Percentiles rank a stretch among this genome's conserved stretches.
Conservation (phyloP, 305 asterid species). For the Fraxinus baroniana region DNA sequence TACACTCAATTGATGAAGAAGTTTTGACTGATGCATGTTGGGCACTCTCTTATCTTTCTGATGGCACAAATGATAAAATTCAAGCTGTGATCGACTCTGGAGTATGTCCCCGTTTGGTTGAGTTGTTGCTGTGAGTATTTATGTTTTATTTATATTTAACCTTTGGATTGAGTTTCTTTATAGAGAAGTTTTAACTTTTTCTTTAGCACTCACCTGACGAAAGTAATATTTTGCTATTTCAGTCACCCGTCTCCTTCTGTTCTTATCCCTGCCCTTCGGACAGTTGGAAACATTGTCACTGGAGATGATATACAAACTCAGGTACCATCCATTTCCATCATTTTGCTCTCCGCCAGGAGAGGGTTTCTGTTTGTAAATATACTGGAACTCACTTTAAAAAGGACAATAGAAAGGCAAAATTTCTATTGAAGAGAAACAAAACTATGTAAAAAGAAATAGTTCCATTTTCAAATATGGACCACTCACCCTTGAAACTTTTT, state of each 20-base stretch:
- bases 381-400: not conserved
- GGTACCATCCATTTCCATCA: conserved; percentile 35
- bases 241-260: conserved; percentile 89
- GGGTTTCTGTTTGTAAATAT: not conserved
- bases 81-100: conserved; percentile 92
- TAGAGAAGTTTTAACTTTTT: not conserved
- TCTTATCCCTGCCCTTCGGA: conserved; percentile 85
- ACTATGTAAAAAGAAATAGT: not conserved
- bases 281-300: conserved; percentile 93
- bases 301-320: conserved; percentile 96
- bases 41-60: conserved; percentile 95
- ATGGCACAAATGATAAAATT: conserved; percentile 86
- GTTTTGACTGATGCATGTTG: conserved; percentile 91
- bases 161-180: not conserved
- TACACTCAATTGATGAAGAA: conserved; percentile 84
- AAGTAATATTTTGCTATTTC: conserved; percentile 28
- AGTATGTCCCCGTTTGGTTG: conserved; percentile 80
- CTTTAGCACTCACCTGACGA: conserved; percentile 20
- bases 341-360: not conserved
- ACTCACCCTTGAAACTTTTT: not conserved
- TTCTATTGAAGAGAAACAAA: not conserved
- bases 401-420: not conserved
- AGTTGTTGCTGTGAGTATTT: conserved; percentile 66
- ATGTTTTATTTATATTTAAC: not conserved
- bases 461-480: not conserved